Base-by-base conservation (phyloP, 1,284 basidiomycete genomes). In the Malassezia obtusa region DNA sequence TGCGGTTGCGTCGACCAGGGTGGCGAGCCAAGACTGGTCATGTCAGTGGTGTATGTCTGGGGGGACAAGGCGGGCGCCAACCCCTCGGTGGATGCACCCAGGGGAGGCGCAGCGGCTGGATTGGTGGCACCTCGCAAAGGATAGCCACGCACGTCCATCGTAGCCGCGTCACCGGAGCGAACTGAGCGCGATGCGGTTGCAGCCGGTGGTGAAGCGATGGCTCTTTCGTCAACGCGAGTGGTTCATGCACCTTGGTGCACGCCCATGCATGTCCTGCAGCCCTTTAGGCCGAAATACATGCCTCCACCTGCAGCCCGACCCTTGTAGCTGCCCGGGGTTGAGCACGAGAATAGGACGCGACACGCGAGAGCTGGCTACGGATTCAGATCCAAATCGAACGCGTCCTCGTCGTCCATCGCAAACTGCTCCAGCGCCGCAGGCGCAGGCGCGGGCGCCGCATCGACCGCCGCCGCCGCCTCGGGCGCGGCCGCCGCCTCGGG, bases 381-480 rank as follows among this genome's bases (percentile, higher is more conserved):
- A 26, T 67, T 67, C 39, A 67, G 60, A 33, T 67, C 65, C 28
- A 67, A 49, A 49, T 67, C 65, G 39, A 67, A 65, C 1, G 61
- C 65, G 45, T 67, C 63, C n/a, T 63, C 65, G 22, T 63, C 63
- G 19, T 65, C 65, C 32, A 59, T 60, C 25, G 41, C 53, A 38
- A 45, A 56, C 25, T 48, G 30, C 12, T 56, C 53, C 9, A 56
- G 44, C 24, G 41, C 51, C 7, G 45, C 33, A 31, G 55, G 2
- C 39, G 32, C 43, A 50, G 57, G 39, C 54, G 54, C 50, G 52
- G 44, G 36, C 62, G 40, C 39, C 44, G 53, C 24, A 36, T 31
- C 36, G 14, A 24, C 17, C 10, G 25, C 9, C n/a, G 7, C 14
- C 30, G 11, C 30, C 3, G 11, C 8, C 8, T 10, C 15, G 3